Evolutionary conservation across 2,329 filamentous ascomycete species (phyloP), one percentile per base, ranked within the genome.

Genomic region (Trichoderma aggressivum): DNA sequence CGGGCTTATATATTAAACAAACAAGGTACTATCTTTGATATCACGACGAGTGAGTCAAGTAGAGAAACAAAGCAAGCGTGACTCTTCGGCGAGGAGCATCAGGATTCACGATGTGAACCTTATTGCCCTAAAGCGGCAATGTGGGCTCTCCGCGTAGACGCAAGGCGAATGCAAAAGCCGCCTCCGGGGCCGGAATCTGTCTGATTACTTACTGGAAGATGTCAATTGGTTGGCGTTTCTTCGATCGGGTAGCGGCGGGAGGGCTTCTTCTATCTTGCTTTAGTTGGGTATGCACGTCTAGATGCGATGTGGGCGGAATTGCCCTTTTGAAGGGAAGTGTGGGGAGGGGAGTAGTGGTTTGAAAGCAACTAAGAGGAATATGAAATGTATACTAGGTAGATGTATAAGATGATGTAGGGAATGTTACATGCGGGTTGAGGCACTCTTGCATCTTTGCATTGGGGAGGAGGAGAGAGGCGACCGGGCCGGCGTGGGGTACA

Each of bases 251-350:
- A 50, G n/a, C 43, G 18, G 43, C 43, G 43, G 43, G 43, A 50
- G 0, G n/a, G 18, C 7, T 55, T 55, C 28, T 28, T 55, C 28
- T 28, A 12, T 24, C 43, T 21, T 21, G n/a, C n/a, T 21, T 21
- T 50, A 50, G 43, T 12, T 50, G 43, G 43, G 2, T 18, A 68
- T 68, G 65, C 36, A 68, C n/a, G 36, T 60, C n/a, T 12, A 30
- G 26, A 66, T 58, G 32, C 24, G 21, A 43, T 28, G 62, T 26
- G 50, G 50, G 63, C 63, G 63, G 63, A 66, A 66, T 66, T 66
- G 63, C 63, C 63, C 7, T 55, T 55, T 56, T 66, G 50, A 59
- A 59, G 53, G 34, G n/a, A 8, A 34, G 50, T n/a, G 36, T 68
- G 65, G 24, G 26, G 26, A 5, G 65, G 64, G 36, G 56, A 34